phyloP scores from a whole-genome alignment of 768 basidiomycete genomes.

The Panus rudis region DNA sequence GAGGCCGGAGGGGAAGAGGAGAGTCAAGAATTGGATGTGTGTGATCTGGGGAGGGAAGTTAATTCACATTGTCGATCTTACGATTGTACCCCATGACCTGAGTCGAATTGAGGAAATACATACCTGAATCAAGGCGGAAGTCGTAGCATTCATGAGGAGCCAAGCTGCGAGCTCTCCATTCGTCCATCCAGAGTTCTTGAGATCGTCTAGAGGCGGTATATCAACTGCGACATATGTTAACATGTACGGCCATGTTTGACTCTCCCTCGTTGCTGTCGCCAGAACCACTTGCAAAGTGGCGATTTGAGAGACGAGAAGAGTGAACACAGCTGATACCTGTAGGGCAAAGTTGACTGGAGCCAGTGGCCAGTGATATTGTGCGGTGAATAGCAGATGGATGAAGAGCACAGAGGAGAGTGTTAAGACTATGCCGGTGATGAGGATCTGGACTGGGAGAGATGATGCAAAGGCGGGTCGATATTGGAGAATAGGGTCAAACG shows the following conservation, averaged over 20 bases:
- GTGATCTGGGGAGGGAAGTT: conserved; percentile 55
- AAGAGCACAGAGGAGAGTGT: conserved; percentile 81
- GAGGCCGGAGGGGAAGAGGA: conserved; percentile 86
- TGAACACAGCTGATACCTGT: conserved; percentile 77
- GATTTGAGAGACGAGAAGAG: conserved; percentile 69
- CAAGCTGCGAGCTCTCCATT: conserved; percentile 62
- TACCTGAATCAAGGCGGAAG: conserved; percentile 81
- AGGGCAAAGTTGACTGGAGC: conserved; percentile 88
- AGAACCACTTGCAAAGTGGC: conserved; percentile 77
- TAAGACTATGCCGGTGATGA: conserved; percentile 77
- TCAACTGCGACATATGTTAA: conserved; percentile 83
- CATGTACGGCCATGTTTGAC: conserved; percentile 90
- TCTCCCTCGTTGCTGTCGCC: conserved; percentile 48
- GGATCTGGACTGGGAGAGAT: conserved; percentile 86
- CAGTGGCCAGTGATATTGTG: conserved; percentile 93
- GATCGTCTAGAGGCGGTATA: conserved; percentile 49
- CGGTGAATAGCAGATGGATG: conserved; percentile 90
- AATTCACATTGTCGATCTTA: not conserved
- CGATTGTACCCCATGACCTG: not conserved
- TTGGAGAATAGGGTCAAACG: conserved; percentile 64
- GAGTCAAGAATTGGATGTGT: conserved; percentile 94
- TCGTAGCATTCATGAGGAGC: conserved; percentile 83
- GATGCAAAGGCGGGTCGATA: conserved; percentile 78
- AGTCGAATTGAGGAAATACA: conserved; percentile 12
- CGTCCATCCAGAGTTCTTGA: conserved; percentile 52